Base-by-base conservation (phyloP, 371 early-diverging fungal species). In the Mortierella sp. region DNA sequence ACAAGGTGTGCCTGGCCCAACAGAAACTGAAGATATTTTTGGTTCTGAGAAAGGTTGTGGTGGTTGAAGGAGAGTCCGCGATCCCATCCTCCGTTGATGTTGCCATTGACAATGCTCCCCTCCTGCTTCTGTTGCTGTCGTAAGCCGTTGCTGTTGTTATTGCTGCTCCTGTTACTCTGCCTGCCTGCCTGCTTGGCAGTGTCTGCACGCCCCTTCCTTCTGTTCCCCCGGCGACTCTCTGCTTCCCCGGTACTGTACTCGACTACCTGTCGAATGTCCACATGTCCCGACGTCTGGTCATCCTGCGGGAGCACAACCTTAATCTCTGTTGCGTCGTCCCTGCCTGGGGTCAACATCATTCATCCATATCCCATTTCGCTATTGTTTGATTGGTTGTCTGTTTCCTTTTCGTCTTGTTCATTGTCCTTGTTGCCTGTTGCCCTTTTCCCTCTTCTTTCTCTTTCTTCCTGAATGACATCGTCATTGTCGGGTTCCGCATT, bases 11-110 rank as follows among this genome's bases (percentile, higher is more conserved):
- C 26, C 28, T 28, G 59, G 59, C 16, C 26, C 46, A 51, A 21
- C 64, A 61, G 64, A 61, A 61, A 61, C 64, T 31, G 21, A 61
- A 61, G 28, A 61, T 37, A 61, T 61, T 61, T 61, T 61, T 14
- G 21, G 19, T 34, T 61, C 34, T 13, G 13, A 46, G 46, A 10
- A 46, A 46, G 46, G 46, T 46, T 6, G 44, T 46, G 13, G 46
- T 46, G 3, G 46, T 46, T 9, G 13, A 46, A 46, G 9, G 46
- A 46, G 46, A 46, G 46, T 46, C 46, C 46, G 9, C 44, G 9
- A 9, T 43, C 9, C 5, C 44, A 43, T 43, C 31, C 21, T 31
- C 34, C 34, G 21, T 34, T 61, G 19, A 34, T 28, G 37, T 34
- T 16, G n/a, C n/a, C n/a, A n/a, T n/a, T n/a, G n/a, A n/a, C n/a